phyloP scores from a whole-genome alignment of 192 early-diverging fungal species.

The Backusella circina region DNA sequence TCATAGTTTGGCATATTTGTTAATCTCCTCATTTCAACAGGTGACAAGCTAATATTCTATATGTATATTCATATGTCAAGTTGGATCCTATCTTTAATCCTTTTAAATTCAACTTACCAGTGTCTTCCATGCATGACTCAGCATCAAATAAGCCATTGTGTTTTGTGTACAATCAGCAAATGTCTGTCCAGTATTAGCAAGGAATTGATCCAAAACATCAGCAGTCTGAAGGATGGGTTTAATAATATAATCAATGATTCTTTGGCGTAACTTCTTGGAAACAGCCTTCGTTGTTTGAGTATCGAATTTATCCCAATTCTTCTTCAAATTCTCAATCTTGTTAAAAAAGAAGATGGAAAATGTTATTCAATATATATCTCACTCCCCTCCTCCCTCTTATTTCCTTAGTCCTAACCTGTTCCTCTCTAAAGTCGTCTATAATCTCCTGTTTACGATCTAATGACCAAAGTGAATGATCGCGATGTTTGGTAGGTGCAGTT shows the following conservation, averaged over 20 bases:
- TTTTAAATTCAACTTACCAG: not conserved
- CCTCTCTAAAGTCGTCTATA: not conserved
- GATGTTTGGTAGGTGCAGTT: not conserved
- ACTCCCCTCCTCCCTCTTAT: not conserved
- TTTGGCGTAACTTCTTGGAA: not conserved
- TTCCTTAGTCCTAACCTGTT: not conserved
- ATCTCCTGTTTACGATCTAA: not conserved
- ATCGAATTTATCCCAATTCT: not conserved
- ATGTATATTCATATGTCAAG: not conserved
- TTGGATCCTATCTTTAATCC: not conserved
- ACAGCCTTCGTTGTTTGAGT: not conserved
- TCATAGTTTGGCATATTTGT: not conserved
- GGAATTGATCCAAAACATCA: not conserved
- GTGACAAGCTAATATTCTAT: not conserved
- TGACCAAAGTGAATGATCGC: conserved; percentile 1
- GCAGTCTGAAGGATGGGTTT: not conserved
- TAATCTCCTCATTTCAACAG: not conserved
- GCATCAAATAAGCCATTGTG: not conserved
- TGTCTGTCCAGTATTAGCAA: not conserved
- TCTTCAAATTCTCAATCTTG: not conserved
- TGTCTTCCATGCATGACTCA: not conserved
- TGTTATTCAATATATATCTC: not conserved
- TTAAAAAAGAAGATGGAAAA: not conserved
- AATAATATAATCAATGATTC: not conserved
- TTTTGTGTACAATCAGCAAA: not conserved